phyloP scores from a whole-genome alignment of 306 rosid genomes.

The Potentilla sterilis region DNA sequence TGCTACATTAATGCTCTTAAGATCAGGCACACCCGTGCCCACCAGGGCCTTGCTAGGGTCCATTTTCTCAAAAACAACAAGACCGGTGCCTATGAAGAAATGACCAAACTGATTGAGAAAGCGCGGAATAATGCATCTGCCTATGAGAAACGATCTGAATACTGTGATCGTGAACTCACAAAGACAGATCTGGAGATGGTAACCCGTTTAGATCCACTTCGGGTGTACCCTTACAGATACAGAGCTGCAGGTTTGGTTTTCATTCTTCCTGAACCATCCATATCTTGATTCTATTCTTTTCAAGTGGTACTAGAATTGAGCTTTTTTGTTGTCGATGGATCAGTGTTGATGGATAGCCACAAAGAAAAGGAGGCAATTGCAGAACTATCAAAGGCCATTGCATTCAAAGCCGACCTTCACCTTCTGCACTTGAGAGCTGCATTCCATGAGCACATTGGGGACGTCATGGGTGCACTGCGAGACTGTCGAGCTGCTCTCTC shows the following conservation, averaged over 20 bases:
- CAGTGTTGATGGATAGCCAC: constrained; percentile 86
- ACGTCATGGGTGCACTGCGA: constrained; percentile 67
- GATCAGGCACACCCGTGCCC: constrained; percentile 88
- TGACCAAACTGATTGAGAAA: constrained; percentile 76
- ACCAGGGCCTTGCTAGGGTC: constrained; percentile 96
- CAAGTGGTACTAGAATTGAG: constrained; percentile 1
- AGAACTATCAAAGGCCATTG: constrained; percentile 77
- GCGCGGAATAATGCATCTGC: constrained; percentile 78
- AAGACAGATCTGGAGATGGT: constrained; percentile 85
- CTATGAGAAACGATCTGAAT: constrained; percentile 89
- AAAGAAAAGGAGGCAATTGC: constrained; percentile 81
- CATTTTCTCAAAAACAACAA: constrained; percentile 62
- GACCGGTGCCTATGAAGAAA: constrained; percentile 74
- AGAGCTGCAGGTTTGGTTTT: constrained; percentile 84
- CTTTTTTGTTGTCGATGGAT: constrained; percentile 17
- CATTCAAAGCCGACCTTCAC: constrained; percentile 91
- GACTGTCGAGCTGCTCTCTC: constrained; percentile 97
- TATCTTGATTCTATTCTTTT: not conserved
- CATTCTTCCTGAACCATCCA: not conserved
- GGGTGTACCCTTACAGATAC: constrained; percentile 91
- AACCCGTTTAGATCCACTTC: constrained; percentile 76
- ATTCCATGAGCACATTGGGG: constrained; percentile 84
- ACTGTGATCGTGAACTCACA: constrained; percentile 75
- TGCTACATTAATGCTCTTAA: constrained; percentile 87
- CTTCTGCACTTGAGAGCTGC: constrained; percentile 89